A percentile compares a stretch with the other conserved stretches of the same genome.
Evolutionary conservation across 2,329 filamentous ascomycete species (phyloP).

Genomic region (Hymenoscyphus fructigenus): DNA sequence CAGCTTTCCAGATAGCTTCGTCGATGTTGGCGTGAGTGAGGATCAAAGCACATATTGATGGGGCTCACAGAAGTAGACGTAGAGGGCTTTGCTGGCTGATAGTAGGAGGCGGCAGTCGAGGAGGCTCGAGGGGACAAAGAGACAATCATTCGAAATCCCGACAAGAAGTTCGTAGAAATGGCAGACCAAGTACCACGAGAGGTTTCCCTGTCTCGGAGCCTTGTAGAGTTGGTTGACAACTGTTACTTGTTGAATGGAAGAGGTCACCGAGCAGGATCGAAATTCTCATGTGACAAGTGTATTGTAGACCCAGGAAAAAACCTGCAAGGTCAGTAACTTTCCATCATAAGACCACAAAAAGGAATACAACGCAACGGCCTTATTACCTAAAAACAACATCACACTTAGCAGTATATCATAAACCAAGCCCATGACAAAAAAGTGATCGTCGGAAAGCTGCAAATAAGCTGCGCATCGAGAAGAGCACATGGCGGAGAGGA

Average conservation of each 20-base stretch:
- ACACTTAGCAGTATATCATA: neutral
- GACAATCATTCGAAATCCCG: too few relatives aligned
- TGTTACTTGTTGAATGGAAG: neutral
- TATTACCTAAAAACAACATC: neutral
- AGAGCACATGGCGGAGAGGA: neutral
- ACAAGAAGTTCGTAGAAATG: too few relatives aligned
- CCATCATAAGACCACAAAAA: neutral
- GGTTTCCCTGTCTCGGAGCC: too few relatives aligned
- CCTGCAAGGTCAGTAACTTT: neutral
- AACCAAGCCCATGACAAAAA: neutral
- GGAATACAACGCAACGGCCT: neutral
- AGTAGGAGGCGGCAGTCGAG: too few relatives aligned
- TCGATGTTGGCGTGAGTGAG: too few relatives aligned
- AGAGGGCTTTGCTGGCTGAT: too few relatives aligned
- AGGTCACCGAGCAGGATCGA: neutral
- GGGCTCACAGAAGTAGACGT: too few relatives aligned
- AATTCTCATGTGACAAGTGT: neutral
- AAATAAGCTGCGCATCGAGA: neutral
- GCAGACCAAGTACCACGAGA: too few relatives aligned
- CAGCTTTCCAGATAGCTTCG: too few relatives aligned
- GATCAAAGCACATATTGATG: too few relatives aligned
- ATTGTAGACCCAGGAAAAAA: neutral
- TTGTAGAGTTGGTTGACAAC: too few relatives aligned
- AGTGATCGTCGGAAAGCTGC: neutral
- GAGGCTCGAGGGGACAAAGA: too few relatives aligned